Conservation (phyloP, 139 green algal species). For the Closterium sp. region DNA sequence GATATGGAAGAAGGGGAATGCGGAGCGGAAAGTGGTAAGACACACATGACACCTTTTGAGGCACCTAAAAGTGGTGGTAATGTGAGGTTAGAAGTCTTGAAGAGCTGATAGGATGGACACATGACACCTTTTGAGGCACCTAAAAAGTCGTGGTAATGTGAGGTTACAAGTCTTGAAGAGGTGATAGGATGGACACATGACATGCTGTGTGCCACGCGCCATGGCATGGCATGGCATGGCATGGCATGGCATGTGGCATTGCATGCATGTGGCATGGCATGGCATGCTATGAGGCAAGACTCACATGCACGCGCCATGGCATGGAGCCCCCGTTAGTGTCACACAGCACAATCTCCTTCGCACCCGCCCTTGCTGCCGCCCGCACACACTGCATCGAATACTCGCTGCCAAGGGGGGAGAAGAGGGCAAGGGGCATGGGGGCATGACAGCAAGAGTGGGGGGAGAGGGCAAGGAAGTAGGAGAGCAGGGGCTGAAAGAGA, state of each 20-base stretch:
- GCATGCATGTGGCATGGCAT: slow-evolving; percentile 54
- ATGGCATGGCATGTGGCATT: neutral
- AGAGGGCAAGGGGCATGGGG: too few species aligned
- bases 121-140: too few species aligned
- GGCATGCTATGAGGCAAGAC: neutral
- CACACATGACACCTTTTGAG: too few species aligned
- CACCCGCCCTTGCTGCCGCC: slow-evolving; percentile 47
- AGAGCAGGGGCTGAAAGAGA: too few species aligned
- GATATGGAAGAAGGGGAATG: neutral
- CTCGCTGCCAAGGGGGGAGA: slow-evolving; percentile 22
- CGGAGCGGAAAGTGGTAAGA: neutral
- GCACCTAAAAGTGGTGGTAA: too few species aligned
- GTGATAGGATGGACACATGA: too few species aligned
- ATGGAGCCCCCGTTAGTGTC: slow-evolving; percentile 59
- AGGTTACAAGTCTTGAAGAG: too few species aligned
- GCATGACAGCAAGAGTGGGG: neutral
- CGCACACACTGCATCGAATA: slow-evolving; percentile 47
- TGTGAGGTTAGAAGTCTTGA: too few species aligned
- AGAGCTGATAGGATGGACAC: too few species aligned
- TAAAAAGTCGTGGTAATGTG: neutral
- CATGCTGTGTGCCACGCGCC: too few species aligned
- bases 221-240: neutral
- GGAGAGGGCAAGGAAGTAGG: too few species aligned
- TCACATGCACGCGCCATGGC: slow-evolving; percentile 55
- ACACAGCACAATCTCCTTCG: slow-evolving; percentile 52